Conservation (phyloP, 371 early-diverging fungal genomes). For the Mucor velutinosus region DNA sequence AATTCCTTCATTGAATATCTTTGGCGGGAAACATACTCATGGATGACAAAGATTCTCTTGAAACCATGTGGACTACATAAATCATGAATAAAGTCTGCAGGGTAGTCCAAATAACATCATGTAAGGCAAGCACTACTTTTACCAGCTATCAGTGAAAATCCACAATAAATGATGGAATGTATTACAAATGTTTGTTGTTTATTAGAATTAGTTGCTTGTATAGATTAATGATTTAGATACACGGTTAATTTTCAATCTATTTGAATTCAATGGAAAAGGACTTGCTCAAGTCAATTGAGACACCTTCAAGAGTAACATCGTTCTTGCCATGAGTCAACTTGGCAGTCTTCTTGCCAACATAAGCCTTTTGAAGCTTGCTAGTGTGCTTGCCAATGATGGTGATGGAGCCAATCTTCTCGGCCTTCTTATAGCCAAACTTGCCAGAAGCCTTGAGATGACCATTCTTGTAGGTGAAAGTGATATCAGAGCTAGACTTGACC, state of each 20-base stretch:
- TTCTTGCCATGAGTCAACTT: conserved; percentile 8
- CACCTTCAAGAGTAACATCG: neutral
- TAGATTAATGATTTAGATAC: too few relatives aligned
- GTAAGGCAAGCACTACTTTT: too few relatives aligned
- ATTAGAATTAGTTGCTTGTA: too few relatives aligned
- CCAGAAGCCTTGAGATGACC: conserved; percentile 31
- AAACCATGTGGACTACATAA: too few relatives aligned
- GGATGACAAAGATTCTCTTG: too few relatives aligned
- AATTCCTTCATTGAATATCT: too few relatives aligned
- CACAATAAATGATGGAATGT: too few relatives aligned
- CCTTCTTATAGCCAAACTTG: conserved; percentile 31
- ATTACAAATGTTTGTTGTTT: too few relatives aligned
- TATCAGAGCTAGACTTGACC: conserved; percentile 28
- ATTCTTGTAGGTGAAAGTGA: conserved; percentile 29
- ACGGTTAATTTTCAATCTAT: neutral
- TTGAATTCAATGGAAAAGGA: conserved; percentile 17
- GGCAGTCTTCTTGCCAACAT: conserved; percentile 8
- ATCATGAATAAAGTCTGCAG: too few relatives aligned
- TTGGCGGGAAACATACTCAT: too few relatives aligned
- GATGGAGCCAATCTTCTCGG: conserved; percentile 24
- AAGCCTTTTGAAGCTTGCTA: conserved; percentile 5
- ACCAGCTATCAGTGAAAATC: too few relatives aligned
- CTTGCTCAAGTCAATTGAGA: conserved; percentile 7
- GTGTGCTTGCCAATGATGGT: conserved; percentile 20
- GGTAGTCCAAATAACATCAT: too few relatives aligned